Conservation (phyloP, 495 filamentous ascomycete genomes). For the Rostrohypoxylon terebratum region DNA sequence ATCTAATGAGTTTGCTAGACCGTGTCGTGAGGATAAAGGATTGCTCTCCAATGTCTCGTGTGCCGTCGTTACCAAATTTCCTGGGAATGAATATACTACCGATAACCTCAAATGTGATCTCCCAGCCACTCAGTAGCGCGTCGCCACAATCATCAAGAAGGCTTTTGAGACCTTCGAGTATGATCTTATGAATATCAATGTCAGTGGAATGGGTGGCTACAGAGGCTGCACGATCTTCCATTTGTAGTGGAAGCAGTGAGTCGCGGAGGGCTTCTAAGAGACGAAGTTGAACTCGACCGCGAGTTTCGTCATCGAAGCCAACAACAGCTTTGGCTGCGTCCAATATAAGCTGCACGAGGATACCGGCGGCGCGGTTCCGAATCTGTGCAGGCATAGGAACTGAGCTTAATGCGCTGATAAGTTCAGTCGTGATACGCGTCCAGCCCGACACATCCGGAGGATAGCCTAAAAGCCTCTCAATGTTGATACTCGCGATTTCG, state of each 20-base stretch:
- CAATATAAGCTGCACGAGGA: slow-evolving; percentile 78
- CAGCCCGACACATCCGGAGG: slow-evolving; percentile 76
- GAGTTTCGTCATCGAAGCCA: slow-evolving; percentile 60
- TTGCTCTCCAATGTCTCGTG: slow-evolving; percentile 34
- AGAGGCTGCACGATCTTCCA: slow-evolving; percentile 58
- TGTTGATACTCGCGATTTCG: slow-evolving; percentile 81
- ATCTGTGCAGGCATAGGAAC: slow-evolving; percentile 66
- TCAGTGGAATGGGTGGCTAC: slow-evolving; percentile 70
- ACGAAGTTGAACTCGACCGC: slow-evolving; percentile 72
- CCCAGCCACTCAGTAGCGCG: slow-evolving; percentile 82
- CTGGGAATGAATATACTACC: slow-evolving; percentile 77
- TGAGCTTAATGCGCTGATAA: slow-evolving; percentile 74
- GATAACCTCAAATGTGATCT: slow-evolving; percentile 84
- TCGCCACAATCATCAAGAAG: slow-evolving; percentile 93
- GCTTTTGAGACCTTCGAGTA: slow-evolving; percentile 81
- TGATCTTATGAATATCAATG: slow-evolving; percentile 82
- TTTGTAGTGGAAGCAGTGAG: slow-evolving; percentile 62
- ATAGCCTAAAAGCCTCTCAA: slow-evolving; percentile 75
- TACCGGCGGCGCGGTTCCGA: slow-evolving; percentile 76
- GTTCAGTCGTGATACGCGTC: slow-evolving; percentile 74
- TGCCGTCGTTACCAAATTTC: slow-evolving; percentile 43
- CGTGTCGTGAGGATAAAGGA: slow-evolving; percentile 59
- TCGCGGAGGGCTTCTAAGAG: slow-evolving; percentile 75
- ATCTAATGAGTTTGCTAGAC: slow-evolving; percentile 79
- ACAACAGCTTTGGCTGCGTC: slow-evolving; percentile 67